Base-by-base conservation (phyloP, 169 alveolate genomes). In the Plasmodium cynomolgi region DNA sequence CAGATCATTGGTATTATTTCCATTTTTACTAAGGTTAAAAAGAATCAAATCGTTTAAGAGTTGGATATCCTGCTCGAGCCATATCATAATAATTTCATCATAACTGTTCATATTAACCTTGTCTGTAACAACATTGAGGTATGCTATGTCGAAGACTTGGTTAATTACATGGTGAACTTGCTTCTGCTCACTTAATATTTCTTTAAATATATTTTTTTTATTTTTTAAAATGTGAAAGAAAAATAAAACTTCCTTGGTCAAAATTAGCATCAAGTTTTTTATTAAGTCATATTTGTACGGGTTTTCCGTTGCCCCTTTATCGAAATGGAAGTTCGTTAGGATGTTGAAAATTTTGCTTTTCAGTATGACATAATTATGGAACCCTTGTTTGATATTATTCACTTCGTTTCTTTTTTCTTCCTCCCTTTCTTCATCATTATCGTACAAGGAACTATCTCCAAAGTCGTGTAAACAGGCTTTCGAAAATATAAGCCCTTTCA, bases 261-360 rank as follows among this genome's bases (percentile, higher is more conserved):
- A 75, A 15, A 86, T 86, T 26, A 86, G 47, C 86, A 86, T 75
- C 39, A 86, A 37, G 41, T 86, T 86, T 86, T 86, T 86, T 29
- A 86, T 86, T 44, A 86, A 34, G n/a, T 75, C 85, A 86, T 75
- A 86, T 77, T 86, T 86, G 81, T 86, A 86, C 26, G 93, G 93
- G 29, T 86, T 75, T 50, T 86, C 85, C 29, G 33, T 39, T 34
- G 74, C 11, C 2, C 37, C 29, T 34, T 75, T 75, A 75, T 86
- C 79, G 44, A 86, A 86, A 33, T 86, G 68, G 20, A 56, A 86
- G 71, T 86, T 86, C 33, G 71, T 20, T 41, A 86, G 31, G 23
- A 86, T 77, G 41, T 86, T 86, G 33, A 86, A 86, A 47, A 86
- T 33, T 41, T 86, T 86, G 8, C 74, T 75, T 44, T 86, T 86